Evolutionary conservation across 1,284 basidiomycete genomes (phyloP), one percentile per base, ranked within the genome.

Genomic region (Irpex rosettiformis): DNA sequence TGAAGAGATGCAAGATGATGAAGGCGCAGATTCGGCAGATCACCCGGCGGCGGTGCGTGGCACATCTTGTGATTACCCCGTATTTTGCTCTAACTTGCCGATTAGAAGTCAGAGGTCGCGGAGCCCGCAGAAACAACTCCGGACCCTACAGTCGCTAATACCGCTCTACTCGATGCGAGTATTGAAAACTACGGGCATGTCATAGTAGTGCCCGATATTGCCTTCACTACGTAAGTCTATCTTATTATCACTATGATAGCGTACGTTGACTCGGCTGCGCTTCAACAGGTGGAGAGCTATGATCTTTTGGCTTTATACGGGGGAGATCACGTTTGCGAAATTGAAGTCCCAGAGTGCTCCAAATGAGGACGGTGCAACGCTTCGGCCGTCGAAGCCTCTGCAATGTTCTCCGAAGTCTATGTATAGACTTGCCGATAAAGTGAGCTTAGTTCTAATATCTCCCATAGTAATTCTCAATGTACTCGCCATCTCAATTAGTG

Each of bases 231-330:
- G 56, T 57, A 22, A 28, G 57, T 53, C 18, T n/a, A n/a, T n/a
- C 45, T 48, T 48, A 10, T 24, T 21, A 7, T n/a, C 18, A 48
- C n/a, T 18, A 10, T 13, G 47, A 10, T 33, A 52, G 11, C 25
- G 7, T 25, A 18, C 21, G n/a, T 21, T 18, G 43, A 16, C 22
- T 18, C 18, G 6, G n/a, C n/a, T 21, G 18, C 22, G 18, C 43
- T 47, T 24, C 43, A 24, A n/a, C 18, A 70, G 67, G 2, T 66
- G 61, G 62, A 59, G 60, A 48, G 62, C 66, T 0, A 60, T 68
- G 48, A 45, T 69, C 0, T 63, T 61, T 54, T 69, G 62, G 43
- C 18, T 66, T 1, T 67, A 67, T 48, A 64, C 61, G 3, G 58
- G 60, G 6, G 56, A 59, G 21, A 49, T 69, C 21, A 4, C 49